Evolutionary conservation across 73 alveolate species (phyloP).

Genomic region (Tetrahymena borealis): DNA sequence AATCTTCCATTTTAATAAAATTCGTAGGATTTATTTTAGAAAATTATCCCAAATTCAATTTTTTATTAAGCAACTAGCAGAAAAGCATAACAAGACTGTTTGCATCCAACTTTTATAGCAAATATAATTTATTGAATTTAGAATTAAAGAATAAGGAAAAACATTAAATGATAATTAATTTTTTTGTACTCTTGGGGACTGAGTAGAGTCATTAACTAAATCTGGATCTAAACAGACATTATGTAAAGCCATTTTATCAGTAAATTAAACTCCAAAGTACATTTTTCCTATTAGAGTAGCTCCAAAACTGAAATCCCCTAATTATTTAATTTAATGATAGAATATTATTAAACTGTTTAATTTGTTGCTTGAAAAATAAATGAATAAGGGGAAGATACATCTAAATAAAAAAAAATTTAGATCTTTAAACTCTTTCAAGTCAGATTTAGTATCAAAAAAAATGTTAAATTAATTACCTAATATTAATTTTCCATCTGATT

Average conservation of each 20-base stretch:
- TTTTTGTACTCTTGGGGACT: not conserved
- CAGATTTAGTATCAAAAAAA: too few species aligned
- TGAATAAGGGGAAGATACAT: too few species aligned
- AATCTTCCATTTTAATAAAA: not conserved
- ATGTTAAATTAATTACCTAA: not conserved
- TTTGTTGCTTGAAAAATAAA: too few species aligned
- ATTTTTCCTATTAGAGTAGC: not conserved
- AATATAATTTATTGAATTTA: not conserved
- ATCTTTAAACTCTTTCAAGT: too few species aligned
- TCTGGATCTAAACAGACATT: not conserved
- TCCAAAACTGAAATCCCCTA: not conserved
- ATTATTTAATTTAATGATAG: not conserved
- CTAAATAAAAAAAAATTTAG: too few species aligned
- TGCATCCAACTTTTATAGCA: not conserved
- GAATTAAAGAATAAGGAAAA: too few species aligned
- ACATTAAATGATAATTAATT: too few species aligned
- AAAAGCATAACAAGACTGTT: not conserved
- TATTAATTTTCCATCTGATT: not conserved
- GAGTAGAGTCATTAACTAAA: not conserved
- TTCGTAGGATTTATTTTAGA: not conserved
- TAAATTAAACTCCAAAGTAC: not conserved
- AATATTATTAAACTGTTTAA: too few species aligned
- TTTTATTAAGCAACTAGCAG: not conserved
- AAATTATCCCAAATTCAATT: not conserved
- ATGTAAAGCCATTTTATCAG: not conserved